Conservation (phyloP, 148 eudicot species). For the Polygonum maritimum region DNA sequence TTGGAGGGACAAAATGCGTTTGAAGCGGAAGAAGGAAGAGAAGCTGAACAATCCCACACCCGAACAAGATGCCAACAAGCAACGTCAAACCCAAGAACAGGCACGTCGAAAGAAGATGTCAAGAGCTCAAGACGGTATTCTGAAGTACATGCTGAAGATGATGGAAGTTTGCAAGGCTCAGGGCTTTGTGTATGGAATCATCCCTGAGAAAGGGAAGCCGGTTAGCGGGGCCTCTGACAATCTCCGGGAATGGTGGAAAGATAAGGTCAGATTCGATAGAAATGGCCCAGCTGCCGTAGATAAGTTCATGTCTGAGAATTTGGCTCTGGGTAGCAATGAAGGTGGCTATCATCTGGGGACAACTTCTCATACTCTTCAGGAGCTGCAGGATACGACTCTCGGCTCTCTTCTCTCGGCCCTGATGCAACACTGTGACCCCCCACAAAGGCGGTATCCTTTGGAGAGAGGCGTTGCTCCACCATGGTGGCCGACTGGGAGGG, state of each 20-base stretch:
- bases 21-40: constrained; percentile 47
- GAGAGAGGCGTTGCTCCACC: constrained; percentile 65
- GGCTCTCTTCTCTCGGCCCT: constrained; percentile 59
- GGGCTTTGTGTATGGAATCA: constrained; percentile 66
- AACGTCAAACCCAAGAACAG: constrained; percentile 43
- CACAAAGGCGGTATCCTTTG: constrained; percentile 58
- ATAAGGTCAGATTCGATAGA: constrained; percentile 52
- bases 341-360: constrained; percentile 17
- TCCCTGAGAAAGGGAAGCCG: constrained; percentile 71
- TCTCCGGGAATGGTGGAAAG: constrained; percentile 77
- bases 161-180: constrained; percentile 74
- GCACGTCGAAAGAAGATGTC: constrained; percentile 65
- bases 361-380: constrained; percentile 43
- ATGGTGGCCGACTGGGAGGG: constrained; percentile 68
- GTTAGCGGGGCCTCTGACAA: constrained; percentile 68
- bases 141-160: constrained; percentile 69
- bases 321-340: constrained; percentile 18
- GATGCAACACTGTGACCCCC: constrained; percentile 73
- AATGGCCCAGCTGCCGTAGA: constrained; percentile 63
- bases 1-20: constrained; percentile 51
- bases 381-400: constrained; percentile 66
- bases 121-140: constrained; percentile 60
- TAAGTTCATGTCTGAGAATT: constrained; percentile 32
- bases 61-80: constrained; percentile 25
- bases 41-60: not conserved